Base-by-base conservation (phyloP, 1,139 yeast species). In the Torulaspora pretoriensis region DNA sequence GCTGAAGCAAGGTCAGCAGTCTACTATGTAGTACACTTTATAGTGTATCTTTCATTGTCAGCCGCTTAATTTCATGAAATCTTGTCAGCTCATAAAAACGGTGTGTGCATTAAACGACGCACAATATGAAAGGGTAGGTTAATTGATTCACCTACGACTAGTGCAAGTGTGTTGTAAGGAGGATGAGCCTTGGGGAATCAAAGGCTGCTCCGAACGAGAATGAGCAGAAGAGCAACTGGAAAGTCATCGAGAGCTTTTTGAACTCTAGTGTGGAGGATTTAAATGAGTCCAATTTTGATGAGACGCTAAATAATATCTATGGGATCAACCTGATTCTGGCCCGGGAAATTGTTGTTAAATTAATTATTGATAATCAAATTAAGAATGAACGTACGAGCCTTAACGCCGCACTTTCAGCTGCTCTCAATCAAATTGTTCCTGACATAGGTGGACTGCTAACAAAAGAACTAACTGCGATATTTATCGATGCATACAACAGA, bases 351-450 rank as follows among this genome's bases (percentile, higher is more conserved):
- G 25, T 59, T 2, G 51, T 46, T 2, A 36, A 43, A 14, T 32
- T 38, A 10, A 29, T 57, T 29, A 31, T 54, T 7, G 35, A 41
- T 10, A 24, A 35, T 3, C 53, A 49, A 26, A 16, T 14, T n/a
- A 27, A 38, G 12, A 24, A 35, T n/a, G 45, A 48, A 17, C 32
- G 39, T 2, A 40, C 48, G 2, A 19, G 77, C 1, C 70, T 77
- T 1, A 80, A 77, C 58, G 80, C 90, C 0, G 68, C 84, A 0
- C 57, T 88, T 34, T 72, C 77, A 0, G 73, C 82, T 4, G 71
- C 83, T 1, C 48, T 88, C 14, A 84, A 86, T 62, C 74, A 83
- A 6, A 80, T 83, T 55, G 61, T 86, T 4, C 94, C 95, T 0
- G 76, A 76, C 34, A 67, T 88, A 19, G 96, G 96, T 1, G 75